Percentiles rank a stretch among this genome's conserved stretches.
Evolutionary conservation across 1,139 yeast species (phyloP).

Genomic region (Zhuliangozyma blackwelliae): DNA sequence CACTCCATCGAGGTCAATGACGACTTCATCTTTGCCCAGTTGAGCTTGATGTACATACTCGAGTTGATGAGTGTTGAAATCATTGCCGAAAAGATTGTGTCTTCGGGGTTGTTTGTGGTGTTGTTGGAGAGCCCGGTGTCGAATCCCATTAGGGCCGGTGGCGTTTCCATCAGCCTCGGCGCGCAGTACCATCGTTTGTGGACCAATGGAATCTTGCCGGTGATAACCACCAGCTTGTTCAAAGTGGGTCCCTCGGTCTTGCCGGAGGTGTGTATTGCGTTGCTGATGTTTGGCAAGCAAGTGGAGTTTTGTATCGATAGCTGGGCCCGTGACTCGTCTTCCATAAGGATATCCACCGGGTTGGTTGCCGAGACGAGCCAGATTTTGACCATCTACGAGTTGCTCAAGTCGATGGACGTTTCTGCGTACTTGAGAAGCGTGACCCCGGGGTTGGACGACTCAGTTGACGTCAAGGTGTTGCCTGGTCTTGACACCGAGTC

Average conservation of each 20-base stretch:
- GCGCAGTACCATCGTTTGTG: constrained; percentile 69
- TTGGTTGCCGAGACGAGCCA: constrained; percentile 77
- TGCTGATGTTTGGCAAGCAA: constrained; percentile 63
- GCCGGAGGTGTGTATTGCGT: constrained; percentile 63
- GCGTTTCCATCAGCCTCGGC: constrained; percentile 43
- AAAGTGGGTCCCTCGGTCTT: constrained; percentile 60
- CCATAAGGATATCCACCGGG: constrained; percentile 58
- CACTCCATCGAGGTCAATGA: constrained; percentile 57
- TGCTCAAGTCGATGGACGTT: constrained; percentile 48
- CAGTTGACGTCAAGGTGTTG: constrained; percentile 33
- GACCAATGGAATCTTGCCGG: constrained; percentile 77
- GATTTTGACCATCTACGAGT: constrained; percentile 60
- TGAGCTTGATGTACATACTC: constrained; percentile 63
- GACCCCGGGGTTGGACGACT: constrained; percentile 7
- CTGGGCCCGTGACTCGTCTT: constrained; percentile 62
- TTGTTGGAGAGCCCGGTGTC: constrained; percentile 76
- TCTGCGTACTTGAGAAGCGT: constrained; percentile 31
- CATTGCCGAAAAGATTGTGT: constrained; percentile 64
- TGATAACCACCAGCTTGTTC: constrained; percentile 55
- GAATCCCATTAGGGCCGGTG: constrained; percentile 60
- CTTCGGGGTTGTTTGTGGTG: constrained; percentile 64
- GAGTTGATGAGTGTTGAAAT: constrained; percentile 61
- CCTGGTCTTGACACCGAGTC: constrained; percentile 60
- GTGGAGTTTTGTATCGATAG: constrained; percentile 57
- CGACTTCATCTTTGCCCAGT: constrained; percentile 69